A percentile compares a stretch with the other conserved stretches of the same genome.
These are phyloP conservation scores for Rhizopus stolonifer DNA, from an alignment of 371 early-diverging fungal genomes.

Conservation along the genomic window DNA sequence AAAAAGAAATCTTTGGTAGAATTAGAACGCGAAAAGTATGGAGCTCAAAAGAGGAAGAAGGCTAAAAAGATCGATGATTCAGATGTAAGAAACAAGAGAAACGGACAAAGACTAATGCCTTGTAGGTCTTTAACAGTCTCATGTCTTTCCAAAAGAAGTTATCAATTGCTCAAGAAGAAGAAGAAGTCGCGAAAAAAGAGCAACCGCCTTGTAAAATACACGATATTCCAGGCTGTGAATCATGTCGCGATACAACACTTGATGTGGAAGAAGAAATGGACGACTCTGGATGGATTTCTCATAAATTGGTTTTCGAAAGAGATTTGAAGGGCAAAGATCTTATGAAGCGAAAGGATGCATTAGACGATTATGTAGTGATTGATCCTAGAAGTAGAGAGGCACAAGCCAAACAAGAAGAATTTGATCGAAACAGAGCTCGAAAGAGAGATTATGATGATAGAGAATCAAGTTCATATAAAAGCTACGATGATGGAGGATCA, in stretches of 20 bases:
- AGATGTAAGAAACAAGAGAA: slow-evolving; percentile 31
- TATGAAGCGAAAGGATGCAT: slow-evolving; percentile 58
- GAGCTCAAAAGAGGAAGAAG: slow-evolving; percentile 25
- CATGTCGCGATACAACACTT: slow-evolving; percentile 47
- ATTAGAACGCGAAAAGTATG: slow-evolving; percentile 56
- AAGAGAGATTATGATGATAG: slow-evolving; percentile 18
- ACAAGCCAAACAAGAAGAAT: slow-evolving; percentile 41
- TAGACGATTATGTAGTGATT: slow-evolving; percentile 76
- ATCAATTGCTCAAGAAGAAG: slow-evolving; percentile 16
- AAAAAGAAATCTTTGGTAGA: slow-evolving; percentile 55
- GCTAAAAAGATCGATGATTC: slow-evolving; percentile 28
- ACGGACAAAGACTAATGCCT: not conserved
- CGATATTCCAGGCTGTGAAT: slow-evolving; percentile 64
- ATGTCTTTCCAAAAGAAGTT: slow-evolving; percentile 47
- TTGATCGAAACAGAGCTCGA: slow-evolving; percentile 26
- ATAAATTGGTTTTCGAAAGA: slow-evolving; percentile 67
- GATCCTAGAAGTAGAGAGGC: slow-evolving; percentile 62
- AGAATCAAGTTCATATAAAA: slow-evolving; percentile 2
- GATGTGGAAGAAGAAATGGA: slow-evolving; percentile 28
- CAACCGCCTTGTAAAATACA: slow-evolving; percentile 58
- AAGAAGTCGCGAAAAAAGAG: slow-evolving; percentile 19
- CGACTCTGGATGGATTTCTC: slow-evolving; percentile 70
- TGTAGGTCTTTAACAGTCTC: slow-evolving; percentile 41
- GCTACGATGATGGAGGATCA: no score
- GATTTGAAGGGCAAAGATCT: slow-evolving; percentile 66